A percentile compares a stretch with the other conserved stretches of the same genome.
Evolutionary conservation across 202 grass and related monocot species (phyloP).

Genomic region (Setaria viridis): DNA sequence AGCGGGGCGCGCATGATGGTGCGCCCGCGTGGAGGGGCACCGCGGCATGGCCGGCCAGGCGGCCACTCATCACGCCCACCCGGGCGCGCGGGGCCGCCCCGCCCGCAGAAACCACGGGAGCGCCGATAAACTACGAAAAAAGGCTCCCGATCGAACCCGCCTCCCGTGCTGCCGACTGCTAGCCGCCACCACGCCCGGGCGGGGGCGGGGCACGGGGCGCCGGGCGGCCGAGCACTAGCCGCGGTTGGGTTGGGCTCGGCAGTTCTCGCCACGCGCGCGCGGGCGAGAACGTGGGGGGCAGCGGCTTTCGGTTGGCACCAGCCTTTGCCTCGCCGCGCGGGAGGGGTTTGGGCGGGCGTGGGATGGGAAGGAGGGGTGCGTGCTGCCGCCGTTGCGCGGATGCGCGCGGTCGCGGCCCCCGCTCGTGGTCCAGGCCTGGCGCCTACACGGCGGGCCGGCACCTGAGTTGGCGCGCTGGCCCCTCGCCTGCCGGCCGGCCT

Average conservation of each 20-base stretch:
- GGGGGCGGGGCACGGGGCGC: background rate
- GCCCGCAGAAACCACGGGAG: background rate
- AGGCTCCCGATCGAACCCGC: background rate
- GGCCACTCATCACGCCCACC: slow-evolving; percentile 42
- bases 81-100: background rate
- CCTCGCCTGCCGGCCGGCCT: background rate
- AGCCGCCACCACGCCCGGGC: background rate
- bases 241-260: background rate
- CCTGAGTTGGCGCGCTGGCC: slow-evolving; percentile 6
- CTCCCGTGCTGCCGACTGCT: background rate
- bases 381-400: background rate
- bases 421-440: slow-evolving; percentile 29
- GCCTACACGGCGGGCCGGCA: slow-evolving; percentile 21
- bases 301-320: slow-evolving; percentile 33
- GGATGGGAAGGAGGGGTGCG: background rate
- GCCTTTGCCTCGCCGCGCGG: background rate
- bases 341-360: background rate
- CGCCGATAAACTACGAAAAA: background rate
- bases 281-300: background rate
- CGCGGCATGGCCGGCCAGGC: slow-evolving; percentile 12
- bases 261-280: background rate
- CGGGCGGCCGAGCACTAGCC: slow-evolving; percentile 14
- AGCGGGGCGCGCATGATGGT: slow-evolving; percentile 32
- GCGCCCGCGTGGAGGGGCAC: slow-evolving; percentile 44
- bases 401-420: background rate